These are phyloP conservation scores for Gastrolobium bilobum DNA, from an alignment of 306 rosid species.

Conservation along the genomic window DNA sequence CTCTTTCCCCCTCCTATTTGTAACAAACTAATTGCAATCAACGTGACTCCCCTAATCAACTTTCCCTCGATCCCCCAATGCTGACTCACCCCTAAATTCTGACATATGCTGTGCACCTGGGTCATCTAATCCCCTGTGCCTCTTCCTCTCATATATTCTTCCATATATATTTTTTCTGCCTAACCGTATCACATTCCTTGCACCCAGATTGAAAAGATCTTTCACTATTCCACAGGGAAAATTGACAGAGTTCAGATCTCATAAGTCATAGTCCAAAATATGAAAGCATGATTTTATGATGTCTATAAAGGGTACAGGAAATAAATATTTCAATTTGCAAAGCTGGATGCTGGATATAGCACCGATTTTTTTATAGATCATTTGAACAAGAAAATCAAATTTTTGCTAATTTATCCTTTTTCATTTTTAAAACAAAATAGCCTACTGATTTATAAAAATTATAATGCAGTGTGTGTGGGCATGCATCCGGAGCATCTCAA, in stretches of 20 bases:
- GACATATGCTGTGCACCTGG: no score
- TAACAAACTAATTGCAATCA: no score
- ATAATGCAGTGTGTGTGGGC: not conserved
- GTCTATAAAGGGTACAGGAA: constrained; percentile 5
- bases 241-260: constrained; percentile 1
- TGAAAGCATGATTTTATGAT: not conserved
- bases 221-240: not conserved
- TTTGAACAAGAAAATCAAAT: not conserved
- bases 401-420: not conserved
- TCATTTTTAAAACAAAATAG: not conserved
- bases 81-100: no score
- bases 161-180: no score
- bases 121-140: no score
- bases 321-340: constrained; percentile 19
- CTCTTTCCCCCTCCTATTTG: no score
- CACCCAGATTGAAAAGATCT: constrained; percentile 12
- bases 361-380: not conserved
- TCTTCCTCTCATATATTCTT: no score
- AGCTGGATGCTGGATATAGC: not conserved
- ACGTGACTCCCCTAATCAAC: no score
- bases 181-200: not conserved
- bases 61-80: no score
- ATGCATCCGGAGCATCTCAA: constrained; percentile 4
- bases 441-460: not conserved
- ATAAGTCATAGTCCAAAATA: not conserved